Evolutionary conservation across 345 rosid species (phyloP), one percentile per base, ranked within the genome.

Genomic region (Lumnitzera racemosa): DNA sequence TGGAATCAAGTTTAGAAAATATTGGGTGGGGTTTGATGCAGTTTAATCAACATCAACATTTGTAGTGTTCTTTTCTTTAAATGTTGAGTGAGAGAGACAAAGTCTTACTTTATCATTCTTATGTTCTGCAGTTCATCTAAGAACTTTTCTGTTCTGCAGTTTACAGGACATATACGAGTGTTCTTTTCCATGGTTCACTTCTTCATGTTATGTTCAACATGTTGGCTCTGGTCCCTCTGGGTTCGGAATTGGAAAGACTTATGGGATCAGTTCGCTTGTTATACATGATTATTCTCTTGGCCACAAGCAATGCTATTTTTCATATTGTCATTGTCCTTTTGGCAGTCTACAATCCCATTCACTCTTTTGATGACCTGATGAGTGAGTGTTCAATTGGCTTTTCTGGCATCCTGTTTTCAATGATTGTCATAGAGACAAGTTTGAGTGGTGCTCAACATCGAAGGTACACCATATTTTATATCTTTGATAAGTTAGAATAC

Each of bases 201-300:
- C 85, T 94, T 72, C 97, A 94, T 74, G 89, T 90, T 65, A 52
- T 86, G 48, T 90, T 94, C 85, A 94, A 94, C 85, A 94, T 94
- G 90, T 57, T 94, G 88, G 96, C 99, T 47, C 76, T 90, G 85
- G 87, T 90, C 66, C 99, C 97, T 71, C 72, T 90, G 85, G 95
- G 97, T 53, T 86, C 97, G 13, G 97, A 90, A 73, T 74, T 94
- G 66, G 99, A 94, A 88, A 88, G 95, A 68, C 83, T 94, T 68
- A 88, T 88, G 97, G 99, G 99, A 68, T 94, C 99, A 56, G 65
- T 94, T 59, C 90, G 96, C 52, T 69, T 88, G 75, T 72, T 84
- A 43, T 90, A 81, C 87, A 70, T 81, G 41, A 83, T 80, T 51
- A 58, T 86, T 66, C 73, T 94, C 77, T 72, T 90, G 84, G 96